Evolutionary conservation across 192 early-diverging fungal genomes (phyloP).

Genomic region (Podila epicladia): DNA sequence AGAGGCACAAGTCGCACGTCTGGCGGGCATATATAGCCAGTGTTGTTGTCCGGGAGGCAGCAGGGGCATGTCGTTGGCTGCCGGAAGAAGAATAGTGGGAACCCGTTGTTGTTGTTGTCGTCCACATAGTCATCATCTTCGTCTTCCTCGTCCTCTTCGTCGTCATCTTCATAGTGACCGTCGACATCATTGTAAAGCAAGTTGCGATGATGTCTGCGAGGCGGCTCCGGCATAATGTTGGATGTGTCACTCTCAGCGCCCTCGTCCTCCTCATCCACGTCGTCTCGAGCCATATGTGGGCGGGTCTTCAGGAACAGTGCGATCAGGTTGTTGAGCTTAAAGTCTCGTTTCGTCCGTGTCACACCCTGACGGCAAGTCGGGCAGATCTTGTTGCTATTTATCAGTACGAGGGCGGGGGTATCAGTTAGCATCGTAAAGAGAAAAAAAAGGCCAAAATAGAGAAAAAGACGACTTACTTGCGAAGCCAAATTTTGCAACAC

Average conservation of each 20-base stretch:
- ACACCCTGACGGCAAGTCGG: conserved; percentile 34
- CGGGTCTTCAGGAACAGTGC: conserved; percentile 25
- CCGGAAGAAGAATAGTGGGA: background rate
- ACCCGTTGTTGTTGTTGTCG: background rate
- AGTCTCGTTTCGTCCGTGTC: conserved; percentile 29
- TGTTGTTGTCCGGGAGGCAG: conserved; percentile 28
- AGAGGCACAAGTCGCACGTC: conserved; percentile 17
- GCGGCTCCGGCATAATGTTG: conserved; percentile 10
- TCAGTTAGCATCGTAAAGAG: background rate
- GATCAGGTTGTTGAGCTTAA: conserved; percentile 41
- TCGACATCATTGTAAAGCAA: conserved; percentile 7
- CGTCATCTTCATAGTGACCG: conserved; percentile 14
- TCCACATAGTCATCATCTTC: conserved; percentile 12
- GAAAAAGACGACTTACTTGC: conserved; percentile 13
- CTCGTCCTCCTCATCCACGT: conserved; percentile 15
- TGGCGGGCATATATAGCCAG: conserved; percentile 29
- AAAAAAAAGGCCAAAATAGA: background rate
- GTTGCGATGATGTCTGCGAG: background rate
- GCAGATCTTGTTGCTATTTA: conserved; percentile 13
- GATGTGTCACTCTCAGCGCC: conserved; percentile 32
- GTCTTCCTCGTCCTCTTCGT: conserved; percentile 19
- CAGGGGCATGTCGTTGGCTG: conserved; percentile 26
- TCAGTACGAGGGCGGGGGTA: background rate
- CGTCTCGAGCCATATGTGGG: conserved; percentile 33
- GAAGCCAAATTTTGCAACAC: conserved; percentile 42